Percentiles rank a stretch among this genome's conserved stretches.
Conservation (phyloP, 73 alveolate species). For the Tetrahymena elliotti region DNA sequence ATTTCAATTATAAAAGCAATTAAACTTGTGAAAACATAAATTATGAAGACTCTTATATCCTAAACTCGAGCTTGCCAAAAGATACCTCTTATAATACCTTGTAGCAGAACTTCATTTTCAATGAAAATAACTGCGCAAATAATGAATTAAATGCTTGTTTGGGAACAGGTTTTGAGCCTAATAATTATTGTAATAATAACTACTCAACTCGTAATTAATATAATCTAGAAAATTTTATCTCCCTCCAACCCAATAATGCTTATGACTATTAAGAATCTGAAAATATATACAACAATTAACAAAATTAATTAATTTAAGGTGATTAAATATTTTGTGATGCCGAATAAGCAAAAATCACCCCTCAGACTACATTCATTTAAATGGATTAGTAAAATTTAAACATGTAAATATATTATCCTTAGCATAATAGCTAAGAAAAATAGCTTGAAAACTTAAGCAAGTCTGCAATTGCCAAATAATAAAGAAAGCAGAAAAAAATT, state of each 20-base stretch:
- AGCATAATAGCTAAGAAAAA: not conserved
- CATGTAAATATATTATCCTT: not conserved
- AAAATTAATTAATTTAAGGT: not conserved
- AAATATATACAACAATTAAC: not conserved
- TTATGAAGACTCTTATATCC: not conserved
- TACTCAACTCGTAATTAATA: not conserved
- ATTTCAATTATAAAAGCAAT: not conserved
- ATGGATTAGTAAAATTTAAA: not conserved
- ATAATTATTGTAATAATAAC: not conserved
- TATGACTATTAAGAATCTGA: not conserved
- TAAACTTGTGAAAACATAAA: not conserved
- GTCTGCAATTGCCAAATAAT: not conserved
- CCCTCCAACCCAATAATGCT: not conserved
- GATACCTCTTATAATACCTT: not conserved
- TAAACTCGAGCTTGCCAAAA: not conserved
- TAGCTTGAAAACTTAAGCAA: not conserved
- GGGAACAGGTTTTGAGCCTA: not conserved
- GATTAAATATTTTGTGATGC: not conserved
- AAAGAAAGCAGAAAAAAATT: not conserved
- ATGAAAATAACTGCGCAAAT: not conserved
- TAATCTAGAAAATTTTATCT: not conserved
- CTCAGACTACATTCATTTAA: not conserved
- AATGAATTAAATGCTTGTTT: not conserved
- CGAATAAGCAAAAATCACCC: not conserved
- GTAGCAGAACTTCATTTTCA: not conserved